Base-by-base conservation (phyloP, 1,139 yeast species). In the Wickerhamomyces sp. region DNA sequence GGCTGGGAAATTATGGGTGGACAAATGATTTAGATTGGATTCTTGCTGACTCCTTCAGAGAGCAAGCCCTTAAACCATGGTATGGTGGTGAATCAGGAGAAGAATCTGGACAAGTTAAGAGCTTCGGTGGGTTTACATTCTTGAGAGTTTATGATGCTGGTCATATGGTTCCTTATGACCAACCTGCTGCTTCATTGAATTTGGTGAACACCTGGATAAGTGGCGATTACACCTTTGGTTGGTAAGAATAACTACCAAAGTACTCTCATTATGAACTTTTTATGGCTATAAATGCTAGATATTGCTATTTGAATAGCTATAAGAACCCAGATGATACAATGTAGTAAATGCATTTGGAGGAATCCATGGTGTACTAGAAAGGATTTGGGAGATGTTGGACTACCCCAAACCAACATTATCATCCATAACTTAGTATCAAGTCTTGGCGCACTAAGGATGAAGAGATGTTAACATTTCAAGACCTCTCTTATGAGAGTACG, bases 1-100 rank as follows among this genome's bases (percentile, higher is more conserved):
- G 95, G 94, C 70, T 86, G 49, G 95, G 95, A 39, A 85, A 84
- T 62, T 72, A 72, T 54, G 89, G 81, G 7, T 83, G 94, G 93
- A 64, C 85, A 25, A 70, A 82, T 51, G 68, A 62, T 41, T 68
- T 85, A 50, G 77, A 75, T 42, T 84, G 91, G 88, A 57, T 66
- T 16, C 66, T 71, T 27, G 63, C 66, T 32, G 67, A 64, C 8
- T 62, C 66, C 23, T 77, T 68, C 49, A 36, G 46, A 41, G 42
- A 30, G 35, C 59, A 42, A 32, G 54, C 58, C 2, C 55, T 71
- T 45, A 48, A 52, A 42, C 69, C 71, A 13, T 72, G 77, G 77
- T 45, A 42, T 41, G 59, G 39, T 21, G 31, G 32, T 6, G 47
- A 36, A 7, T 58, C 58, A 31, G 72, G 72, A 21, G 65, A 68